Evolutionary conservation across 2,329 filamentous ascomycete species (phyloP).

Genomic region (Hymenoscyphus linearis): DNA sequence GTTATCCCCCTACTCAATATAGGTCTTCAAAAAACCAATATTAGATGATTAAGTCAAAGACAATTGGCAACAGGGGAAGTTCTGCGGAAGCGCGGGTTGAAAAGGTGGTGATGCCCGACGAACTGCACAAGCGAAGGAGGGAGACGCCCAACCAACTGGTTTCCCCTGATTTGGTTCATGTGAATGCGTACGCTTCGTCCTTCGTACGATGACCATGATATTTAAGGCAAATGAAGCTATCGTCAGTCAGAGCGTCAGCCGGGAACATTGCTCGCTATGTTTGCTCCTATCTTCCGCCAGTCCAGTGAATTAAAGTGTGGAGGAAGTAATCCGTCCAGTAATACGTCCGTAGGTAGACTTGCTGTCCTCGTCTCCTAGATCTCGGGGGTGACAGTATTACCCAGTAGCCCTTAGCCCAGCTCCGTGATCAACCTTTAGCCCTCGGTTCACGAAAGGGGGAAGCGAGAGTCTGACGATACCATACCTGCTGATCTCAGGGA

Average conservation of each 20-base stretch:
- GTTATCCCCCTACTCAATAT: not conserved
- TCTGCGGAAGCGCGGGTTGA: not conserved
- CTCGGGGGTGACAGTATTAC: not conserved
- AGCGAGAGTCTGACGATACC: conserved; percentile 1
- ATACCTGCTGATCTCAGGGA: conserved; percentile 3
- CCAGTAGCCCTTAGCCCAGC: not conserved
- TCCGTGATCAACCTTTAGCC: conserved; percentile 8
- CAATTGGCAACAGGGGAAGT: not conserved
- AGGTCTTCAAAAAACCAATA: not conserved
- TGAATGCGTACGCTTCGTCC: not conserved
- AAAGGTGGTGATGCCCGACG: not conserved
- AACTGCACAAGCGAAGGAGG: not conserved
- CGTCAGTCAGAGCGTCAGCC: too few relatives aligned
- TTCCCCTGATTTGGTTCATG: not conserved
- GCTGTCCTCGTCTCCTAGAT: not conserved
- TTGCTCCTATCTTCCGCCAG: too few relatives aligned
- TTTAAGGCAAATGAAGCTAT: too few relatives aligned
- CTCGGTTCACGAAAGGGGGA: conserved; percentile 2
- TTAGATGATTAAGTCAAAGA: not conserved
- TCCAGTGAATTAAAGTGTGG: not conserved
- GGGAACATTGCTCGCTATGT: not conserved
- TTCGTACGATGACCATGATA: not conserved
- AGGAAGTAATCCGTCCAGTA: not conserved
- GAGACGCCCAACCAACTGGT: not conserved
- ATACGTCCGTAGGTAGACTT: not conserved